Evolutionary conservation across 73 alveolate genomes (phyloP).

Genomic region (Paramecium pentaurelia): DNA sequence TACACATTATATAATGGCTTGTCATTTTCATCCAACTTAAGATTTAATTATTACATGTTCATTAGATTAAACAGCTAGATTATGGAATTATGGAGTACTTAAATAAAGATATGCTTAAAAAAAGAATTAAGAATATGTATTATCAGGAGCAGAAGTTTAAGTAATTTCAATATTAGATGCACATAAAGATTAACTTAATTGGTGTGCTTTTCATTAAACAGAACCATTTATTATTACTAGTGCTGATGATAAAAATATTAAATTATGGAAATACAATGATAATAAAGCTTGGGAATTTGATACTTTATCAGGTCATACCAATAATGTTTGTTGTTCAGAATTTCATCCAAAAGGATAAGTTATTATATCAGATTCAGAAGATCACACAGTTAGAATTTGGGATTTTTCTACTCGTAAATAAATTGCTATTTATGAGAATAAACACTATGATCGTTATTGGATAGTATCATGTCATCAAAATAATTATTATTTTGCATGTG

Average conservation of each 20-base stretch:
- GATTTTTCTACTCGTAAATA: conserved; percentile 79
- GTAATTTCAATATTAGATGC: conserved; percentile 90
- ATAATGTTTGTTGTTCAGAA: conserved; percentile 85
- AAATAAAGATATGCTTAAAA: background rate
- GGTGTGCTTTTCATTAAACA: conserved; percentile 89
- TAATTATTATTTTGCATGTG: conserved; percentile 85
- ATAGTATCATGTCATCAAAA: conserved; percentile 77
- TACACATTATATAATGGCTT: conserved; percentile 98
- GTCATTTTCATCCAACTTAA: conserved; percentile 95
- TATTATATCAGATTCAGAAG: conserved; percentile 86
- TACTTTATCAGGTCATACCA: conserved; percentile 83
- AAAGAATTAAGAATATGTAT: conserved; percentile 24
- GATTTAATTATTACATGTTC: conserved; percentile 95
- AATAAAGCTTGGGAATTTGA: conserved; percentile 89
- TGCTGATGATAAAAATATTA: conserved; percentile 86
- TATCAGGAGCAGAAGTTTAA: conserved; percentile 75
- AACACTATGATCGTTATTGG: conserved; percentile 93
- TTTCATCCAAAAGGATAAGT: conserved; percentile 88
- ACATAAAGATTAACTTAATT: conserved; percentile 89
- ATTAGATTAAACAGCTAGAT: conserved; percentile 94
- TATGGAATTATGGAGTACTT: conserved; percentile 74
- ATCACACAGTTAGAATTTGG: conserved; percentile 88
- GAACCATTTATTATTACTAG: conserved; percentile 77
- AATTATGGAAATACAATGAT: conserved; percentile 86
- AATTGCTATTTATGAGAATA: conserved; percentile 65